Percentiles rank a stretch among this genome's conserved stretches.
Conservation (phyloP, 179 eudicot species). For the Silene coronaria region DNA sequence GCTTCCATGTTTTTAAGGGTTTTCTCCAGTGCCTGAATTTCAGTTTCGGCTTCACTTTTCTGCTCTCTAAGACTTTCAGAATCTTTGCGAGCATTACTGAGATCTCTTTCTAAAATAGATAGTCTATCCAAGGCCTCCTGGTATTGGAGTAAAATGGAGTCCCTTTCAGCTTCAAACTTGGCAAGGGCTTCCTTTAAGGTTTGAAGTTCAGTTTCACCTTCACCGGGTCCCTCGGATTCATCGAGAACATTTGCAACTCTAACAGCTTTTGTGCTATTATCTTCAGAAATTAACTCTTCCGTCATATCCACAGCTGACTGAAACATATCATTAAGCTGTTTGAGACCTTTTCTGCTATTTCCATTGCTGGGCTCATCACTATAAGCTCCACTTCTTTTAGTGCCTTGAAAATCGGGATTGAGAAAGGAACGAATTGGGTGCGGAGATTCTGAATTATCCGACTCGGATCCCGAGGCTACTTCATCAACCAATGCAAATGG, state of each 20-base stretch:
- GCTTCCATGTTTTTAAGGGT: slow-evolving; percentile 43
- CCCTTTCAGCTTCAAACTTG: slow-evolving; percentile 57
- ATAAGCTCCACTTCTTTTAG: slow-evolving; percentile 20
- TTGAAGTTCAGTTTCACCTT: slow-evolving; percentile 51
- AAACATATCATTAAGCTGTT: slow-evolving; percentile 61
- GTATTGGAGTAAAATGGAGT: slow-evolving; percentile 41
- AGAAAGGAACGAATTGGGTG: slow-evolving; percentile 38
- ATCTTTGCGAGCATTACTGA: slow-evolving; percentile 39
- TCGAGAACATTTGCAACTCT: slow-evolving; percentile 16
- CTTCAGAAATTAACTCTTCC: slow-evolving; percentile 30
- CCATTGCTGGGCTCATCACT: slow-evolving; percentile 25
- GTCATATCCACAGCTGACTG: slow-evolving; percentile 25
- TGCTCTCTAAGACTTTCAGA: slow-evolving; percentile 37
- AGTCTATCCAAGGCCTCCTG: slow-evolving; percentile 48
- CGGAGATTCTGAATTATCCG: slow-evolving; percentile 39
- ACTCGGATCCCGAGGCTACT: slow-evolving; percentile 45
- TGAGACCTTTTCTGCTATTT: slow-evolving; percentile 47
- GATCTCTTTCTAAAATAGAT: slow-evolving; percentile 49
- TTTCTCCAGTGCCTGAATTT: slow-evolving; percentile 51
- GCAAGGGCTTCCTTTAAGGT: slow-evolving; percentile 44
- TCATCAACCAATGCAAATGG: slow-evolving; percentile 51
- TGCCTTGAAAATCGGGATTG: slow-evolving; percentile 33
- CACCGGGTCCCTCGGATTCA: slow-evolving; percentile 51
- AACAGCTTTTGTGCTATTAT: slow-evolving; percentile 25
- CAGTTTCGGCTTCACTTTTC: slow-evolving; percentile 45